A percentile compares a stretch with the other conserved stretches of the same genome.
These are phyloP conservation scores for Lactarius hatsudake DNA, from an alignment of 768 basidiomycete species.

Conservation along the genomic window DNA sequence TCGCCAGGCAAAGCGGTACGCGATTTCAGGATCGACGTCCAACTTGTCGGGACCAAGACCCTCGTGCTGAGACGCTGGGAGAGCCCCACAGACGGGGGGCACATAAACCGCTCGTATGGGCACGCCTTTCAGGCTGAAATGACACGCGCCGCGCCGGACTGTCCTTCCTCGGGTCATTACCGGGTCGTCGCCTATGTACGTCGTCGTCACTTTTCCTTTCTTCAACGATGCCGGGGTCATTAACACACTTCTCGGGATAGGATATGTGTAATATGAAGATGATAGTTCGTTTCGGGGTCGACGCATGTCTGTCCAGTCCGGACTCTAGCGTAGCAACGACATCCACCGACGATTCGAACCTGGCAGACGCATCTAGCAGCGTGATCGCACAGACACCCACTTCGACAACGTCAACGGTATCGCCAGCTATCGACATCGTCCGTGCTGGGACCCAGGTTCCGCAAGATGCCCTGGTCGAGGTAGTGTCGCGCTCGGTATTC, in stretches of 20 bases:
- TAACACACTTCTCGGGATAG: conserved; percentile 34
- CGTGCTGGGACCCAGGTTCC: conserved; percentile 22
- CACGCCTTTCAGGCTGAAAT: conserved; percentile 59
- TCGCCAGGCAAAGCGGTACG: conserved; percentile 32
- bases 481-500: conserved; percentile 34
- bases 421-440: conserved; percentile 8
- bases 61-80: conserved; percentile 62
- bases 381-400: conserved; percentile 19
- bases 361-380: conserved; percentile 26
- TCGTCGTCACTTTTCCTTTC: not conserved
- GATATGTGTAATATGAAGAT: conserved; percentile 56
- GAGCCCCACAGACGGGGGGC: conserved; percentile 35
- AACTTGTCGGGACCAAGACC: conserved; percentile 57
- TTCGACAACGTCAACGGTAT: not conserved
- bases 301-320: conserved; percentile 33
- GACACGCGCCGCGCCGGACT: conserved; percentile 46
- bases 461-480: conserved; percentile 32
- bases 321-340: not conserved
- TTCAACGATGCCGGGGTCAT: not conserved
- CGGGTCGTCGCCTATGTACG: conserved; percentile 63
- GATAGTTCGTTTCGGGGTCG: conserved; percentile 57
- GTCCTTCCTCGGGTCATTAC: conserved; percentile 56
- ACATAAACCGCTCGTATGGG: conserved; percentile 46
- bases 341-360: conserved; percentile 24
- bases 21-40: conserved; percentile 69